A percentile compares a stretch with the other conserved stretches of the same genome.
phyloP scores from a whole-genome alignment of 345 rosid species.

The Eucalyptus decipiens region DNA sequence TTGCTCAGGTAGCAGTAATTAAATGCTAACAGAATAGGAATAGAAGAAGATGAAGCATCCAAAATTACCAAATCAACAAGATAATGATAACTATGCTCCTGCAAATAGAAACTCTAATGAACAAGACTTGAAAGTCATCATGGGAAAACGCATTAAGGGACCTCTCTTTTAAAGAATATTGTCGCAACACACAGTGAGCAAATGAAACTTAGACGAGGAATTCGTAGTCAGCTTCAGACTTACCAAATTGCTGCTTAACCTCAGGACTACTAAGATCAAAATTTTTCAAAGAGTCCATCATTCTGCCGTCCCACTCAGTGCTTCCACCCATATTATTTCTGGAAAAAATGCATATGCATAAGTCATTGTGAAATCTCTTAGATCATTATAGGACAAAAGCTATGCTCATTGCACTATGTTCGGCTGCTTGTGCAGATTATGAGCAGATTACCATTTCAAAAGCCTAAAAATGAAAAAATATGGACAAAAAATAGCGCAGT shows the following conservation, averaged over 20 bases:
- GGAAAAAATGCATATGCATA: not conserved
- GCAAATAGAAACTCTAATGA: not conserved
- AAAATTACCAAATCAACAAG: not conserved
- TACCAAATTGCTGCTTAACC: slow-evolving; percentile 92
- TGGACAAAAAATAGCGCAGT: not conserved
- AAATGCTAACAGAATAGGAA: not conserved
- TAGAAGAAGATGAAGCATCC: not conserved
- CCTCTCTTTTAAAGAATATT: not conserved
- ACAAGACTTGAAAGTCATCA: not conserved
- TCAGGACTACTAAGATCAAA: slow-evolving; percentile 92
- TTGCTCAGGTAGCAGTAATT: not conserved
- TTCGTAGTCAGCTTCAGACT: not conserved
- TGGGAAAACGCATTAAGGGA: not conserved
- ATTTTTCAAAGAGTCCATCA: slow-evolving; percentile 75
- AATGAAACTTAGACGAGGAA: not conserved
- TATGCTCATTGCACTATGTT: not conserved
- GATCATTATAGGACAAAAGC: not conserved
- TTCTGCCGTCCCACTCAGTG: slow-evolving; percentile 67
- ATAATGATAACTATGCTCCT: not conserved
- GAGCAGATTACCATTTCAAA: not conserved
- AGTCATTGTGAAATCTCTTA: not conserved
- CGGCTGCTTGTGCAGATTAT: not conserved
- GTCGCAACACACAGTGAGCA: not conserved
- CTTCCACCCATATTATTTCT: slow-evolving; percentile 85
- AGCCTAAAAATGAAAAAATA: not conserved